Evolutionary conservation across 129 eudicot genomes (phyloP), one percentile per base, ranked within the genome.

Genomic region (Artemisia tridentata): DNA sequence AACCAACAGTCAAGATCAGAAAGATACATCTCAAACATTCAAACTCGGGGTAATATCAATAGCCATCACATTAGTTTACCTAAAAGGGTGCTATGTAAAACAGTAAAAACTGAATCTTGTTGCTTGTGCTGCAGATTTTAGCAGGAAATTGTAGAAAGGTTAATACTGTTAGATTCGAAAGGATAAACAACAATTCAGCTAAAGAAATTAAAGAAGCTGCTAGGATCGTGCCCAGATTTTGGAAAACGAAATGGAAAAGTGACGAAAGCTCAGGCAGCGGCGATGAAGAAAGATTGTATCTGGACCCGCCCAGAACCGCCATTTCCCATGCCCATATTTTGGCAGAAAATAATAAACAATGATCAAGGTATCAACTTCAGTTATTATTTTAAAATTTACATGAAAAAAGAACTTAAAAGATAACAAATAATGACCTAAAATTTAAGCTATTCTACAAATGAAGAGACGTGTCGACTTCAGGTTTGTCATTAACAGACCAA

Each of bases 141-240:
- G 83, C 83, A 14, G 87, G 85, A 80, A 80, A 82, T 56, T 83
- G 87, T 61, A 80, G 87, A 74, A 86, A 86, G 68, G 91, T 82
- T 41, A 86, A 72, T 51, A 79, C 85, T 2, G 81, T 86, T 38
- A 77, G 83, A 77, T 86, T 86, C n/a, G 84, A 75, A 66, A 74
- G 83, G 13, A 69, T 77, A 66, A 77, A 80, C 31, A 72, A 86
- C 15, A 74, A 82, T 58, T 81, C 86, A 20, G 79, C 82, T 14
- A 75, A 84, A 79, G 84, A 82, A 60, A 65, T 84, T 70, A 82
- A 82, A 73, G 86, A 82, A 68, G 80, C 75, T 7, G 78, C 82
- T 65, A 84, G 86, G 7, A 41, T 85, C 48, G 56, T 85, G 56
- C 90, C 86, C 64, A 82, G 78, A 73, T 79, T 85, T 55, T 81